phyloP scores from a whole-genome alignment of 768 basidiomycete genomes.

The Rhizopogon rudus region DNA sequence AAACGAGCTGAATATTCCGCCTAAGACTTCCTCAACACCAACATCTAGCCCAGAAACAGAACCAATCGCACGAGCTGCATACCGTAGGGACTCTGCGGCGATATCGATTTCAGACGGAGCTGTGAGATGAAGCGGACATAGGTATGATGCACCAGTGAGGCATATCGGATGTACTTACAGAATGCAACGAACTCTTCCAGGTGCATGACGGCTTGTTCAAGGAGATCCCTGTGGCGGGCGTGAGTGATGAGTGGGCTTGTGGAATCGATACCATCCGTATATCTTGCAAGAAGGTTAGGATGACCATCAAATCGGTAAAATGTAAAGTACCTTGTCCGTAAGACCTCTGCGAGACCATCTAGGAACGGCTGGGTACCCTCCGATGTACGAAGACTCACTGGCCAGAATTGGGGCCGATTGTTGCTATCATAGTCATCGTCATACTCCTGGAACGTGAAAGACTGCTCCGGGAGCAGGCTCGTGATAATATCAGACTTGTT shows the following conservation, averaged over 20 bases:
- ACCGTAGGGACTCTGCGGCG: slow-evolving; percentile 84
- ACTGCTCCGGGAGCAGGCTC: not conserved
- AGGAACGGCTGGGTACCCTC: slow-evolving; percentile 58
- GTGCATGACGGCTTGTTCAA: slow-evolving; percentile 53
- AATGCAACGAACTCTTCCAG: slow-evolving; percentile 26
- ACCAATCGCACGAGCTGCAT: slow-evolving; percentile 80
- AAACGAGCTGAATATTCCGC: slow-evolving; percentile 79
- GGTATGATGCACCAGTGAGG: slow-evolving; percentile 1
- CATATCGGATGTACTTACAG: slow-evolving; percentile 16
- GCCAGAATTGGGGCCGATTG: slow-evolving; percentile 38
- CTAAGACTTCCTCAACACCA: slow-evolving; percentile 79
- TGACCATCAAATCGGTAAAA: not conserved
- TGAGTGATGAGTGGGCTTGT: slow-evolving; percentile 65
- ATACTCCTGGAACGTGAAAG: not conserved
- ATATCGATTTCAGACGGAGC: slow-evolving; percentile 70
- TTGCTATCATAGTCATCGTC: too few relatives aligned
- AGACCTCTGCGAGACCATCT: slow-evolving; percentile 44
- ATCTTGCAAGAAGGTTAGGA: not conserved
- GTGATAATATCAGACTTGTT: slow-evolving; percentile 70
- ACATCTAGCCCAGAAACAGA: slow-evolving; percentile 71
- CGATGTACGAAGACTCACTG: slow-evolving; percentile 54
- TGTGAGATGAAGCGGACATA: slow-evolving; percentile 18
- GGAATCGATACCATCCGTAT: not conserved
- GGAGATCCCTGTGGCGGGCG: slow-evolving; percentile 71
- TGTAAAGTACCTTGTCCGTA: slow-evolving; percentile 44